Percentiles rank a stretch among this genome's conserved stretches.
Evolutionary conservation across 2,329 filamentous ascomycete genomes (phyloP).

Genomic region (Fusarium torulosum): DNA sequence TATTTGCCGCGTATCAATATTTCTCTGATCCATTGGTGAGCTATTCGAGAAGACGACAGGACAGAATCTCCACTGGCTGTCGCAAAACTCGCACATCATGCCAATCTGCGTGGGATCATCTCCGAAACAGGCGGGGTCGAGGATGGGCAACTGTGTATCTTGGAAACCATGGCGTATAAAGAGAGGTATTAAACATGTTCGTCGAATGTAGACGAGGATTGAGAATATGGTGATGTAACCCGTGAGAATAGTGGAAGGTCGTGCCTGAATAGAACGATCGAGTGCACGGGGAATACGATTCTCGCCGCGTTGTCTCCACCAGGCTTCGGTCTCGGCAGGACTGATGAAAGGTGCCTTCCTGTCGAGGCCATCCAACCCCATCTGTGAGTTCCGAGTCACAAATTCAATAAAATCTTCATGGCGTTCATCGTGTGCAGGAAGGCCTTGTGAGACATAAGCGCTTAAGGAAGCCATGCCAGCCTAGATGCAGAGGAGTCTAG

Average conservation of each 20-base stretch:
- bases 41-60: constrained; percentile 6
- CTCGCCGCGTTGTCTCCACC: constrained; percentile 9
- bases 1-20: constrained; percentile 8
- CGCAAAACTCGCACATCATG: constrained; percentile 1
- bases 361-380: background rate
- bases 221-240: constrained; percentile 32
- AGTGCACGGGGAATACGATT: constrained; percentile 3
- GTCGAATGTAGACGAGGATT: constrained; percentile 21
- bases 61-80: constrained; percentile 29
- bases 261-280: background rate
- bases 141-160: constrained; percentile 22
- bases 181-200: background rate
- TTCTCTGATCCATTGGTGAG: background rate
- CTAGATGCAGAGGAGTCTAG: no score
- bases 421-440: no score
- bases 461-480: no score
- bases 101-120: background rate
- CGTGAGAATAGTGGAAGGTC: background rate
- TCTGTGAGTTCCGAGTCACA: background rate
- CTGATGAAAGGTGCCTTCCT: background rate
- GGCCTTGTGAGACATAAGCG: no score
- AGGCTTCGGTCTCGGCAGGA: background rate
- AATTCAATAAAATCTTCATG: constrained; percentile 8
- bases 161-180: constrained; percentile 3
- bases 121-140: background rate